phyloP scores from a whole-genome alignment of 2,329 filamentous ascomycete species.

The Aspergillus pseudoterreus region DNA sequence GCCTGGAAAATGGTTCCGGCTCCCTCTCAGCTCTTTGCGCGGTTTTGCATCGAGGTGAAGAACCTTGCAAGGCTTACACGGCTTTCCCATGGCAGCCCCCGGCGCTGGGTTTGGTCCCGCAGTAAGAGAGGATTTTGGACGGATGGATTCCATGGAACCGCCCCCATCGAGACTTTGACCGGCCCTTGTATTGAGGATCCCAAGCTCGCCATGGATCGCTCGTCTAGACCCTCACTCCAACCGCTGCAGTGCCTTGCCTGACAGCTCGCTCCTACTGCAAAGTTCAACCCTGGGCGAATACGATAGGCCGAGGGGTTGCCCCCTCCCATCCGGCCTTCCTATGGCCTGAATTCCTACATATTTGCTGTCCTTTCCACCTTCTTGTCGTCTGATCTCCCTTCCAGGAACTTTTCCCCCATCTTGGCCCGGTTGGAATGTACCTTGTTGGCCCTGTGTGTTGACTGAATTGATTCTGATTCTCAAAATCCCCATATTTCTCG shows the following conservation, averaged over 20 bases:
- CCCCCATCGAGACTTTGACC: constrained; percentile 11
- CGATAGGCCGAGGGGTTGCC: background rate
- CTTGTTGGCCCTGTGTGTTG: no score
- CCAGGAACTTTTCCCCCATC: background rate
- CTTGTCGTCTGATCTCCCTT: background rate
- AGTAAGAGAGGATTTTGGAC: constrained; percentile 4
- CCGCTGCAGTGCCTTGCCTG: constrained; percentile 7
- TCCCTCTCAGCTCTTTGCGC: background rate
- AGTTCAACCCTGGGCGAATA: background rate
- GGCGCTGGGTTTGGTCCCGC: background rate
- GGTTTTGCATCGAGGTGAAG: background rate
- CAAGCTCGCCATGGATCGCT: constrained; percentile 5
- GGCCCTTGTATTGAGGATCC: constrained; percentile 5
- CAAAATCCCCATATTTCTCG: background rate
- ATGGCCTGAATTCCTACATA: background rate
- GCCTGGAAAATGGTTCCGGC: constrained; percentile 7
- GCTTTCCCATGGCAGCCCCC: constrained; percentile 2
- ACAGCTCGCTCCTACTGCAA: constrained; percentile 5
- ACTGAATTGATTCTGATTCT: no score
- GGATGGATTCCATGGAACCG: constrained; percentile 4
- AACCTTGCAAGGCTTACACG: background rate
- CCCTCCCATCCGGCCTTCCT: constrained; percentile 2
- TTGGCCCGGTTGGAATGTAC: background rate
- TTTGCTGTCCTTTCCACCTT: background rate
- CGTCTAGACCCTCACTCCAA: constrained; percentile 5